Evolutionary conservation across 768 basidiomycete species (phyloP).

Genomic region (Pholiota molesta): DNA sequence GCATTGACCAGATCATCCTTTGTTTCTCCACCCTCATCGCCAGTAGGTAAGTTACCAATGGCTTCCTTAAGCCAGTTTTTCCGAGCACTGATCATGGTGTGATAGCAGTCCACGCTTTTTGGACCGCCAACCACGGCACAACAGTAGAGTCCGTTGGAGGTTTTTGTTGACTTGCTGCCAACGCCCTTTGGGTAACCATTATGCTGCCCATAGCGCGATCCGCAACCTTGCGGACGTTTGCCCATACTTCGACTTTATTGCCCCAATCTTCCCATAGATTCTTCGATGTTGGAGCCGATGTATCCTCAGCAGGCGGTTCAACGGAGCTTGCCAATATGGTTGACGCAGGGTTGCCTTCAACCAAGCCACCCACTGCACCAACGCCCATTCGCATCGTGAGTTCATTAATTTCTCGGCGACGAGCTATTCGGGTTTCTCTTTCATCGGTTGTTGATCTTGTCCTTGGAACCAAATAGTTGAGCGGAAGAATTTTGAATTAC

Average conservation of each 20-base stretch:
- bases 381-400: conserved; percentile 84
- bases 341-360: conserved; percentile 45
- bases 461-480: conserved; percentile 70
- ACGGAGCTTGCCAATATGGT: conserved; percentile 16
- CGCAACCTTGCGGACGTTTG: conserved; percentile 69
- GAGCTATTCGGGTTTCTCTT: conserved; percentile 53
- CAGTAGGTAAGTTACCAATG: conserved; percentile 15
- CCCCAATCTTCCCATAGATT: conserved; percentile 72
- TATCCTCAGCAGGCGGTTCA: conserved; percentile 7
- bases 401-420: conserved; percentile 79
- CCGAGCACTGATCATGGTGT: conserved; percentile 51
- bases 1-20: conserved; percentile 38
- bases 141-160: conserved; percentile 55
- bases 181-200: conserved; percentile 36
- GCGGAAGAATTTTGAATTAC: conserved; percentile 56
- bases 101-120: conserved; percentile 67
- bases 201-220: conserved; percentile 77
- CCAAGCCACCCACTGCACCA: conserved; percentile 69
- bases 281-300: conserved; percentile 5
- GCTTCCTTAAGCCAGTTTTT: conserved; percentile 65
- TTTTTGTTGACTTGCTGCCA: conserved; percentile 32
- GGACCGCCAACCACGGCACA: conserved; percentile 70
- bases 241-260: conserved; percentile 67
- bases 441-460: conserved; percentile 59
- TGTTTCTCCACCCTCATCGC: conserved; percentile 35